These are phyloP conservation scores for Fragosphaeria purpurea DNA, from an alignment of 2,329 filamentous ascomycete species.

Conservation along the genomic window DNA sequence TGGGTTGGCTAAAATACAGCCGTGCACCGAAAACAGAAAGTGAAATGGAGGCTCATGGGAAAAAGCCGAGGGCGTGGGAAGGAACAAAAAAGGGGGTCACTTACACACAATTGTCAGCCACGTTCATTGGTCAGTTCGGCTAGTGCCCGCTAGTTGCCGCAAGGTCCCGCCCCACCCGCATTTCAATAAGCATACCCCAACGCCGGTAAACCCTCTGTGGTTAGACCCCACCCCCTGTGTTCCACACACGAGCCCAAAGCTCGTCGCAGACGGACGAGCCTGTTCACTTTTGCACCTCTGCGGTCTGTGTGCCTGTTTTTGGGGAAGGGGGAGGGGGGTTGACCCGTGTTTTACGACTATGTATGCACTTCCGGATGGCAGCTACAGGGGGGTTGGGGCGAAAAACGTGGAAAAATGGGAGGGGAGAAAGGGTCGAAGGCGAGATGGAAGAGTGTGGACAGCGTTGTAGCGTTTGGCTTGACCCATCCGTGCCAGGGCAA, in stretches of 20 bases:
- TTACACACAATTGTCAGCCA: too few relatives aligned
- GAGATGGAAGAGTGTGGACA: too few relatives aligned
- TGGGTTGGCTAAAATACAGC: too few relatives aligned
- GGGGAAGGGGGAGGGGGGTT: background rate
- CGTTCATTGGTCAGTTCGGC: background rate
- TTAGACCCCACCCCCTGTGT: background rate
- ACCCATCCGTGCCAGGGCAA: background rate
- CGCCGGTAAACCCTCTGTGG: too few relatives aligned
- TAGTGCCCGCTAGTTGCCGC: too few relatives aligned
- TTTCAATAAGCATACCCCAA: too few relatives aligned
- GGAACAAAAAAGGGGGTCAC: background rate
- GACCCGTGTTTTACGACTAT: conserved; percentile 1
- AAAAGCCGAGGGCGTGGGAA: background rate
- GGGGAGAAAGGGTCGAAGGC: too few relatives aligned
- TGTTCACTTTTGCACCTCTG: too few relatives aligned
- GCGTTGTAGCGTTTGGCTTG: too few relatives aligned
- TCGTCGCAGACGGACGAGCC: too few relatives aligned
- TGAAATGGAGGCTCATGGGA: background rate
- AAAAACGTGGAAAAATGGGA: too few relatives aligned
- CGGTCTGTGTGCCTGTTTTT: background rate
- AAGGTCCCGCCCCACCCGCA: background rate
- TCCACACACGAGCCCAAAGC: background rate
- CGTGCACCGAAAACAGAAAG: background rate
- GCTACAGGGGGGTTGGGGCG: too few relatives aligned
- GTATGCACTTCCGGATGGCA: background rate